Evolutionary conservation across 257 asterid species (phyloP).

Genomic region (Nemophila menziesii): DNA sequence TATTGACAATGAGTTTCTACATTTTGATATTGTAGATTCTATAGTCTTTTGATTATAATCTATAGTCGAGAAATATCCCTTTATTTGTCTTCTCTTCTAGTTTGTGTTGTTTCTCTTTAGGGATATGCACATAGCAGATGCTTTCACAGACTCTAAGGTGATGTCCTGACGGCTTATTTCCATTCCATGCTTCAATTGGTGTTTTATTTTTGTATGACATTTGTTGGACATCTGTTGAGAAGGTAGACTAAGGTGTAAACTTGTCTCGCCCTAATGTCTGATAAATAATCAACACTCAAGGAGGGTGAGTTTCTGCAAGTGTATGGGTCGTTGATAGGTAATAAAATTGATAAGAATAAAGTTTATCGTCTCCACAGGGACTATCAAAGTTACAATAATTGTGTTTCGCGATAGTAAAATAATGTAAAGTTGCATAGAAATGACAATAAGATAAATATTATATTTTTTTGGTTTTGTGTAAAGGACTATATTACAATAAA

Average conservation of each 20-base stretch:
- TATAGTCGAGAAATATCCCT: constrained; percentile 1
- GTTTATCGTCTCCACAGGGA: too few species aligned
- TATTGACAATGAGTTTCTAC: background rate
- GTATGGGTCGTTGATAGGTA: too few species aligned
- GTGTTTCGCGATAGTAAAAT: too few species aligned
- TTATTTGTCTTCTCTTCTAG: background rate
- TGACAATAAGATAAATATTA: too few species aligned
- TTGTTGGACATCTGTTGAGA: background rate
- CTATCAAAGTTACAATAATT: too few species aligned
- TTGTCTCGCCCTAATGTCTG: too few species aligned
- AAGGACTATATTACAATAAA: too few species aligned
- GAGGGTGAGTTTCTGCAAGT: too few species aligned
- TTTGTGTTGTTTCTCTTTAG: background rate
- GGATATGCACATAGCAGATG: background rate
- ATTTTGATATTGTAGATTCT: background rate
- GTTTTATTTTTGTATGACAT: background rate
- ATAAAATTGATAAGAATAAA: too few species aligned
- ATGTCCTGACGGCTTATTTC: background rate
- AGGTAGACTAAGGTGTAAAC: background rate
- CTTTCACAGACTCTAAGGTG: background rate
- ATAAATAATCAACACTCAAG: too few species aligned
- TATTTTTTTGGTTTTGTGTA: too few species aligned
- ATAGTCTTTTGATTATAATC: constrained; percentile 3
- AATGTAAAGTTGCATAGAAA: too few species aligned
- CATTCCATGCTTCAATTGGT: constrained; percentile 1